Evolutionary conservation across 257 asterid genomes (phyloP), one percentile per base, ranked within the genome.

Genomic region (Plectranthus barbatus): DNA sequence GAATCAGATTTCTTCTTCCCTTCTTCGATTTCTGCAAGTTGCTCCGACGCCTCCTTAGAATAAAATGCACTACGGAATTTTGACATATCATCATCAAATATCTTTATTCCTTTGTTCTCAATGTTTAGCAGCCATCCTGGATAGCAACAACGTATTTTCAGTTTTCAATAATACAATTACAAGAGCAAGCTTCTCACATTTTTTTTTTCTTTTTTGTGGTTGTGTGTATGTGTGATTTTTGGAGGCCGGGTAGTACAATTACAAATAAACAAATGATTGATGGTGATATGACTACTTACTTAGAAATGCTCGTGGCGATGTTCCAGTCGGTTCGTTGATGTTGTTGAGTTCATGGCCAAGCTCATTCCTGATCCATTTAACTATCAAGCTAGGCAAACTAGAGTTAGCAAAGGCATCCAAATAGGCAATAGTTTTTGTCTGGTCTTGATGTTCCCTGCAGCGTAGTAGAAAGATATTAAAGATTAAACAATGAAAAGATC

Each of bases 71-170:
- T 74, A 18, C 81, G 83, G 45, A 58, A 64, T 42, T 72, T 67
- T 12, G 76, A 73, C 77, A 78, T 65, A 55, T 74, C 80, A 48
- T 77, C 78, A 20, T 81, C 91, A 68, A 88, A 81, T 70, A 88
- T 76, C 64, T 76, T 79, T 49, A 79, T 41, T 66, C 94, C 94
- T 57, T 69, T 58, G 51, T 81, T 81, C 78, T 81, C 96, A 56
- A 83, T 58, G 61, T 78, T 53, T 50, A 85, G 77, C 48, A 85
- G 69, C 91, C 90, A 88, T 67, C 78, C 96, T 88, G 81, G n/a
- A 62, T 14, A 10, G 39, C 39, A 19, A 53, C 1, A 39, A 51
- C 54, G 48, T 20, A 29, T 46, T 9, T 17, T 56, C 31, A 26
- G n/a, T n/a, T n/a, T n/a, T 39, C 6, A 65, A 26, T 45, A 48